Evolutionary conservation across 495 filamentous ascomycete genomes (phyloP), one percentile per base, ranked within the genome.

Genomic region (Daldinia vernicosa): DNA sequence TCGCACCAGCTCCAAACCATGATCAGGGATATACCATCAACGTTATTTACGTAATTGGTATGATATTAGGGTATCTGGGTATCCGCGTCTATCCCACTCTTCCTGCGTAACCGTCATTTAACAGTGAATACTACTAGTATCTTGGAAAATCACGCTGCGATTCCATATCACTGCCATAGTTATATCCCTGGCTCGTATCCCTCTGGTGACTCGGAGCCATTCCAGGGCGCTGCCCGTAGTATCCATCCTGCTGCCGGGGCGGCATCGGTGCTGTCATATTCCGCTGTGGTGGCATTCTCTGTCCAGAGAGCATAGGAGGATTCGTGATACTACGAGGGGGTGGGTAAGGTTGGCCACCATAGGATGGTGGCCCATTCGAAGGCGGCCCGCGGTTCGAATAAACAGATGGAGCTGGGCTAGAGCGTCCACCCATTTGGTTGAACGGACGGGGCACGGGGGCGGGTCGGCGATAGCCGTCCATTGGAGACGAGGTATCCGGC

Each of bases 241-340:
- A 72, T 60, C 56, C 69, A 60, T 75, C 60, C 8, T 60, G 69
- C 39, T 75, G 74, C 45, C 79, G 77, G 55, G 68, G 63, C 9
- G 78, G 76, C 53, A 81, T 78, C 7, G 85, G 85, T 9, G 82
- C 84, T 7, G 84, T 86, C 82, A 86, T 83, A 60, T 84, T 84
- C 24, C 85, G 71, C 52, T 82, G 78, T 17, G 82, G 85, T 15
- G 77, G 71, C 51, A 72, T 79, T 60, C 70, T 79, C 53, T 75
- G 77, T 12, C 69, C 70, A 32, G 72, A 77, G 6, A 79, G 77
- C 56, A 80, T 60, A 1, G 79, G 80, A 1, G 79, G 80, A 39
- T 72, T 75, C 2, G 82, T 83, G 47, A 80, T 75, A 51, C 81
- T 82, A 45, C 81, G 78, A 63, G 78, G 52, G 22, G 80, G 80